phyloP scores from a whole-genome alignment of 331 rosid species.

The Prunus yedoensis region DNA sequence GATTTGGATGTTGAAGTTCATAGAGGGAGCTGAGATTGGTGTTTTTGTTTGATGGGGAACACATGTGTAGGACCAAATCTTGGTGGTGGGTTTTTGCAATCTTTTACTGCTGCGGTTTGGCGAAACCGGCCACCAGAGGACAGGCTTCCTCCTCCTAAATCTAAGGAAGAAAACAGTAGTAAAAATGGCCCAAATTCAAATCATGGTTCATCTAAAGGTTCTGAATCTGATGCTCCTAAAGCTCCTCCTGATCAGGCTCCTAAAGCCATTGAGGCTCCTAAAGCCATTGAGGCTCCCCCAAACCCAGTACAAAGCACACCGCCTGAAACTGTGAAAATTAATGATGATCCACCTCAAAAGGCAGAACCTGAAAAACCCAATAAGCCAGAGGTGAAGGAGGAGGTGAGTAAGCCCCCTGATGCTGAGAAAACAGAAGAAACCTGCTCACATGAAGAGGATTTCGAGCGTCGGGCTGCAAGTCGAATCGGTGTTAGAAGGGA shows the following conservation, averaged over 20 bases:
- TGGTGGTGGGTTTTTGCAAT: slow-evolving; percentile 66
- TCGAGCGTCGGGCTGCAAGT: slow-evolving; percentile 67
- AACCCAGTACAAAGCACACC: slow-evolving; percentile 56
- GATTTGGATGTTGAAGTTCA: slow-evolving; percentile 29
- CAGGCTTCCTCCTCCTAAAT: slow-evolving; percentile 52
- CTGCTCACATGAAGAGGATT: slow-evolving; percentile 54
- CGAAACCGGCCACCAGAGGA: slow-evolving; percentile 67
- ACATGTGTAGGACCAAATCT: slow-evolving; percentile 82
- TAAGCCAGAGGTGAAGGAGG: slow-evolving; percentile 23
- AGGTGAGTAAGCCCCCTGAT: slow-evolving; percentile 15
- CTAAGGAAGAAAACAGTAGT: slow-evolving; percentile 18
- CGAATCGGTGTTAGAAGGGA: slow-evolving; percentile 54
- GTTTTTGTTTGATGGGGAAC: slow-evolving; percentile 73
- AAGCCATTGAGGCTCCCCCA: slow-evolving; percentile 21
- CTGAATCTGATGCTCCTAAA: neutral
- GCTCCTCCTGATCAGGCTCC: neutral
- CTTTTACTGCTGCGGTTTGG: slow-evolving; percentile 69
- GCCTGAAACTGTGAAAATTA: slow-evolving; percentile 60
- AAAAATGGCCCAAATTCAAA: slow-evolving; percentile 5
- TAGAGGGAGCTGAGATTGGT: slow-evolving; percentile 28
- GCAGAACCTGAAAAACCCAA: slow-evolving; percentile 33
- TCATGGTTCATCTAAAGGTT: slow-evolving; percentile 29
- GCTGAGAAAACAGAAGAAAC: slow-evolving; percentile 44
- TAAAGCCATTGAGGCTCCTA: slow-evolving; percentile 10
- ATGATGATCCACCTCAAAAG: slow-evolving; percentile 20